These are phyloP conservation scores for Manihot esculenta DNA, from an alignment of 441 rosid genomes.

Conservation along the genomic window DNA sequence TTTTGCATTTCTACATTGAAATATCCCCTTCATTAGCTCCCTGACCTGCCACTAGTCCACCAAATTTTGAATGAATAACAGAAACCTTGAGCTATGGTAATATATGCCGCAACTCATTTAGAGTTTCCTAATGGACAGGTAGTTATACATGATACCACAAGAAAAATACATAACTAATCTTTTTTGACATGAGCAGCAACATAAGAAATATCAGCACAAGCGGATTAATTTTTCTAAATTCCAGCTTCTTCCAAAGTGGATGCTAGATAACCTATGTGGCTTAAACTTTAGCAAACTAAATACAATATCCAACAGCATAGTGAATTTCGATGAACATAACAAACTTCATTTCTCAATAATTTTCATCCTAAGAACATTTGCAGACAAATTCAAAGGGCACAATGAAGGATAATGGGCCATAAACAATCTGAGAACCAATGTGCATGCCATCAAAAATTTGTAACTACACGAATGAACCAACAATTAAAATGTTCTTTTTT, in stretches of 20 bases:
- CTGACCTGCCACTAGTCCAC: constrained; percentile 81
- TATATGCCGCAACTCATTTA: constrained; percentile 22
- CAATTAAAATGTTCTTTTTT: too few relatives aligned
- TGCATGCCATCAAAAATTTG: not conserved
- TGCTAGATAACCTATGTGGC: not conserved
- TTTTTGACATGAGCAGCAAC: not conserved
- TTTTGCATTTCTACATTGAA: constrained; percentile 49
- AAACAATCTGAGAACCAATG: not conserved
- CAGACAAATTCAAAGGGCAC: not conserved
- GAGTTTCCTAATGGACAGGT: constrained; percentile 7
- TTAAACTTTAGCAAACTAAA: constrained; percentile 5
- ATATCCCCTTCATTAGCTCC: constrained; percentile 70
- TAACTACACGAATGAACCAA: not conserved
- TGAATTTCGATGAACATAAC: not conserved
- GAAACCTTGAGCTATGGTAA: constrained; percentile 24
- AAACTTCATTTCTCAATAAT: not conserved
- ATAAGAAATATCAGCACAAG: constrained; percentile 6
- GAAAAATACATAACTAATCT: not conserved
- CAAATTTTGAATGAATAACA: constrained; percentile 51
- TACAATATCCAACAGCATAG: constrained; percentile 8
- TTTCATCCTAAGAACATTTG: not conserved
- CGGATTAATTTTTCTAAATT: constrained; percentile 4
- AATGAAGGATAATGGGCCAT: not conserved
- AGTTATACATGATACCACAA: not conserved
- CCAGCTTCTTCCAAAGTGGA: constrained; percentile 12